Evolutionary conservation across 129 eudicot genomes (phyloP).

Genomic region (Calendula officinalis): DNA sequence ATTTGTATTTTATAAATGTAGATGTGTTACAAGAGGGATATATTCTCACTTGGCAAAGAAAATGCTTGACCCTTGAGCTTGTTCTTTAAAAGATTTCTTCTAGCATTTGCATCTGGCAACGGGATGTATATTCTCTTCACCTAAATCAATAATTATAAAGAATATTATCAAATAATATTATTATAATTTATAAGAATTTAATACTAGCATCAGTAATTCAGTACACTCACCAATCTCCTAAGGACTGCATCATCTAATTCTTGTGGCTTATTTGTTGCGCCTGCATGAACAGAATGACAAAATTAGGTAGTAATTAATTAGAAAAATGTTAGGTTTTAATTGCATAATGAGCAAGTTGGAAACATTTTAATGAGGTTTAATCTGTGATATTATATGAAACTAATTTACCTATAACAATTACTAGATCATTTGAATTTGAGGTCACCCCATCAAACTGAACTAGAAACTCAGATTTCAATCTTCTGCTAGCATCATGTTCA

Average conservation of each 20-base stretch:
- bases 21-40: constrained; percentile 1
- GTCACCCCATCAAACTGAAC: constrained; percentile 99
- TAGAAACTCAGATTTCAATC: constrained; percentile 92
- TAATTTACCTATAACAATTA: constrained; percentile 88
- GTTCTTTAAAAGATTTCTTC: constrained; percentile 70
- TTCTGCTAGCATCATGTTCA: constrained; percentile 99
- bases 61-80: constrained; percentile 87
- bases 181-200: not conserved
- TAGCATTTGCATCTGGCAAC: constrained; percentile 74
- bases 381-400: not conserved
- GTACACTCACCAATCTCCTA: constrained; percentile 82
- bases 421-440: constrained; percentile 75
- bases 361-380: constrained; percentile 11
- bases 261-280: constrained; percentile 99
- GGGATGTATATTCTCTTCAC: constrained; percentile 98
- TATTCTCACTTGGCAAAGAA: constrained; percentile 82
- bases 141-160: constrained; percentile 39
- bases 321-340: not conserved
- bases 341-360: not conserved
- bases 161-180: too few relatives aligned
- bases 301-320: not conserved
- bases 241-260: constrained; percentile 98
- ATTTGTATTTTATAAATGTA: not conserved
- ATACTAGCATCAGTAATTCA: constrained; percentile 17
- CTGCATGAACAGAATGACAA: constrained; percentile 43